phyloP scores from a whole-genome alignment of 345 rosid species.

The Citrus mangshanensis region DNA sequence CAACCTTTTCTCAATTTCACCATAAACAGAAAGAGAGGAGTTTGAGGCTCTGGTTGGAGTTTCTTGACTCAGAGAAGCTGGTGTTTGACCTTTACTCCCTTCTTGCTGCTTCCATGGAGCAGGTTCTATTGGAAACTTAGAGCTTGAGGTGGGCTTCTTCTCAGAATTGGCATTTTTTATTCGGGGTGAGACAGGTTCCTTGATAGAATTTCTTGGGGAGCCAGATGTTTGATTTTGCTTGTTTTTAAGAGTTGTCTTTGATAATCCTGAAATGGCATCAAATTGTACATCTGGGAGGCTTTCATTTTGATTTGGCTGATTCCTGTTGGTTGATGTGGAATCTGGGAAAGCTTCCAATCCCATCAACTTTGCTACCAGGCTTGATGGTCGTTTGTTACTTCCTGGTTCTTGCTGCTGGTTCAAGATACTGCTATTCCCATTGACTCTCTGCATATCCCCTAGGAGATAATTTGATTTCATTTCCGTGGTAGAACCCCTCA shows the following conservation, averaged over 20 bases:
- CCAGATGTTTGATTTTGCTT: conserved; percentile 35
- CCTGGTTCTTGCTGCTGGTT: conserved; percentile 49
- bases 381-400: conserved; percentile 55
- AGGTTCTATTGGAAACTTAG: conserved; percentile 55
- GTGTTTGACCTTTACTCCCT: conserved; percentile 43
- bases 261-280: conserved; percentile 23
- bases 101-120: conserved; percentile 70
- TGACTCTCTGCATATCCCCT: conserved; percentile 20
- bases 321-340: conserved; percentile 17
- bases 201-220: conserved; percentile 46
- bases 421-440: conserved; percentile 9
- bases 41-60: conserved; percentile 26
- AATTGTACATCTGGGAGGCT: conserved; percentile 22
- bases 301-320: conserved; percentile 20
- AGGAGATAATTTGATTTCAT: conserved; percentile 34
- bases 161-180: conserved; percentile 34
- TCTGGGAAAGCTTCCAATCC: conserved; percentile 71
- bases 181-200: conserved; percentile 42
- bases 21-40: conserved; percentile 52
- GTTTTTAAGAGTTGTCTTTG: conserved; percentile 28
- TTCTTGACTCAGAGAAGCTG: conserved; percentile 26
- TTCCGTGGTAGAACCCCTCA: conserved; percentile 36
- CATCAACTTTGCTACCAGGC: conserved; percentile 84
- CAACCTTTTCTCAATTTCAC: conserved; percentile 78
- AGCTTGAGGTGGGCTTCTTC: conserved; percentile 42